Base-by-base conservation (phyloP, 1,284 basidiomycete genomes). In the Grifola frondosa region DNA sequence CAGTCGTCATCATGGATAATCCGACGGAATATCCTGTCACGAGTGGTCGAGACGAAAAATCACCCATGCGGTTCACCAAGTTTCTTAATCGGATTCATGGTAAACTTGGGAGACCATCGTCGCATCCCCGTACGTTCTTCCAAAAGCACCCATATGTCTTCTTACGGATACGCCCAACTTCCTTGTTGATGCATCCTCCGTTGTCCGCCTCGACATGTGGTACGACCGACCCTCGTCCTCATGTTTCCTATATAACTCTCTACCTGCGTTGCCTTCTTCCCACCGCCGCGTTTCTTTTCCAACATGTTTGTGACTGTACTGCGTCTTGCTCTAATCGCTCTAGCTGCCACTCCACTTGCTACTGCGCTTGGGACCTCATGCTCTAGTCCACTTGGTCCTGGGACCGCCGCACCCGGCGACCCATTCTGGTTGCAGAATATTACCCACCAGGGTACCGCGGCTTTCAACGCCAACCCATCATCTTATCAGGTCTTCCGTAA, bases 401-500 rank as follows among this genome's bases (percentile, higher is more conserved):
- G 81, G 15, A 74, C 68, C n/a, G 78, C 81, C 17, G 69, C 68
- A n/a, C 59, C 80, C 3, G 59, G 60, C 9, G 80, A 81, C 31
- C 77, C 85, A 1, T 89, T 77, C 61, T 89, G 86, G 87, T 62
- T 87, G 59, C 66, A 88, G 56, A 76, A 53, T 33, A 86, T 88
- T 54, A 75, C 72, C 45, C 84, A 88, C 54, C 83, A 84, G 58
- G 87, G 86, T 1, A 58, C 53, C 19, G 53, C 60, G 12, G 77
- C 86, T 3, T 83, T 76, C 63, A 80, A 84, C 56, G 40, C 75
- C 0, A 66, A 78, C 52, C 71, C 81, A 2, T 56, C 58, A 31
- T 57, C 64, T 2, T 91, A 91, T 60, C 69, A 78, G 46, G 85
- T 91, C 32, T 89, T 87, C 60, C 73, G 86, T 24, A 88, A 88